Conservation (phyloP, 306 rosid species). For the Acmispon strigosus region DNA sequence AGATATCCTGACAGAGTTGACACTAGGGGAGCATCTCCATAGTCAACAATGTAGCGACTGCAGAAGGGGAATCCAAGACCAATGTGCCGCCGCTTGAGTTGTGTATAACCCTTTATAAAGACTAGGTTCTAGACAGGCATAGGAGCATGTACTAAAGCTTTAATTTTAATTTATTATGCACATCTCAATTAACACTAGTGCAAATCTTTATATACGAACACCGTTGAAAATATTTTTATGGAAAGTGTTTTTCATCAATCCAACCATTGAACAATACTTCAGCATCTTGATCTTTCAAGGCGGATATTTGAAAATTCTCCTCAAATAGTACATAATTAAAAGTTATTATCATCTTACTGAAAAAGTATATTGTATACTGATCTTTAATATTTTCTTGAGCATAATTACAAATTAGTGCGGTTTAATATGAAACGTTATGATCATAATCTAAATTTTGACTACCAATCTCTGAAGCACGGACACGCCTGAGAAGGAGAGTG, state of each 20-base stretch:
- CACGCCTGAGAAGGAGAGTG: no score
- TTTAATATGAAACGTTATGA: not conserved
- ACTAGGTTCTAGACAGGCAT: not conserved
- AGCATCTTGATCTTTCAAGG: not conserved
- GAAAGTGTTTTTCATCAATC: slow-evolving; percentile 10
- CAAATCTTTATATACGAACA: not conserved
- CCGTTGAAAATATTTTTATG: not conserved
- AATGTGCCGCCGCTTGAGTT: not conserved
- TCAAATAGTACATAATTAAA: not conserved
- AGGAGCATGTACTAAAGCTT: not conserved
- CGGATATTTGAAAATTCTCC: not conserved
- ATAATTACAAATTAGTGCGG: not conserved
- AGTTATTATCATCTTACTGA: slow-evolving; percentile 1
- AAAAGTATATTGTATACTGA: not conserved
- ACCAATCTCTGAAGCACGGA: no score
- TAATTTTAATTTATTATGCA: not conserved
- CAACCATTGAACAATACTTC: not conserved
- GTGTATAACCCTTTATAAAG: slow-evolving; percentile 9
- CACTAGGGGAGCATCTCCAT: slow-evolving; percentile 12
- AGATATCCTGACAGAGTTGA: slow-evolving; percentile 22
- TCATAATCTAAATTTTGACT: not conserved
- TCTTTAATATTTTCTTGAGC: not conserved
- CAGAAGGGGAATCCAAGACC: slow-evolving; percentile 1
- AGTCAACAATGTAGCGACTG: not conserved
- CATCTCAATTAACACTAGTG: not conserved